Base-by-base conservation (phyloP, 805 yeast species). In the Wilhelminamyces savonicus region DNA sequence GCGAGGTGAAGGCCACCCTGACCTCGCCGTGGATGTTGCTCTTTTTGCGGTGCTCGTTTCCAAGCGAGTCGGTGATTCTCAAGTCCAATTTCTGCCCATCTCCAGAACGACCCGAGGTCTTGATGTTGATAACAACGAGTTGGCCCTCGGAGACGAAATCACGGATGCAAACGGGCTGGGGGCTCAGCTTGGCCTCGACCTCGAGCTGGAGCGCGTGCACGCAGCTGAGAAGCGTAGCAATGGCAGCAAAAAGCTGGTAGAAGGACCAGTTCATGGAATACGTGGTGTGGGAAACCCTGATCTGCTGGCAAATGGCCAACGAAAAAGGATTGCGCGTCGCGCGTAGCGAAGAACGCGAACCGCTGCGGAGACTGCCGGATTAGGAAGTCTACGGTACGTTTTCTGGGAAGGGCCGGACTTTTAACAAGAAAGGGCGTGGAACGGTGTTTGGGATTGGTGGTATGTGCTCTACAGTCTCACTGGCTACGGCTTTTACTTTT, bases 81-180 rank as follows among this genome's bases (percentile, higher is more conserved):
- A 90, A 63, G 42, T 73, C 73, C 50, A 92, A 69, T 27, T 62
- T 59, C 61, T 92, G 97, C 21, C 97, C 97, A 57, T 92, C 97
- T 21, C 92, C 92, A 34, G 62, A 61, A 30, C 66, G 52, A 21
- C 97, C 97, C 43, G 73, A 68, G 7, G 94, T 72, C 36, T 75
- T 71, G 46, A 86, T 72, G 41, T 79, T 81, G 34, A 88, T 83
- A 26, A 90, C 95, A 16, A 90, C 97, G 42, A 88, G 60, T 52
- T 85, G 90, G 34, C 86, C 88, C 43, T 77, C 82, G 28, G 73
- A 64, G 32, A 84, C 94, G 52, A 90, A 90, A 56, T 92, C 97
- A 55, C 98, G 83, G 41, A 92, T 73, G 66, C 98, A 92, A 35
- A 80, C 74, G 21, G 90, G 88, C 19, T 61, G 52, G 39, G 72